Evolutionary conservation across 352 stramenopile genomes (phyloP), one percentile per base, ranked within the genome.

Genomic region (Pythium oligandrum): DNA sequence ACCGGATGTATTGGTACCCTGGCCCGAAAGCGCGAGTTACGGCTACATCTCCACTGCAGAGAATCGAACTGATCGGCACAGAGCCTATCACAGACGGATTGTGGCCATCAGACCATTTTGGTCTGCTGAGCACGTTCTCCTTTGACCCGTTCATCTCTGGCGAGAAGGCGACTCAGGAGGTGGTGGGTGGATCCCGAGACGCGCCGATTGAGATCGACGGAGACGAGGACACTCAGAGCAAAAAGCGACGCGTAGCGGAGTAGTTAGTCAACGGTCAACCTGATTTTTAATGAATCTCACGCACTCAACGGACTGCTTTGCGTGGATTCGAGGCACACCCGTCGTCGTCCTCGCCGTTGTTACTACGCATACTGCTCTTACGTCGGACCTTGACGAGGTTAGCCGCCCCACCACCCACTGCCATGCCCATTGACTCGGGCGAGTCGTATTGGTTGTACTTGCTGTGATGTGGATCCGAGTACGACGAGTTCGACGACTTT

Each of bases 31-130:
- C 45, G 58, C 17, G 48, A 57, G 1, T 32, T 46, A 52, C 17
- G 44, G 51, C 40, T 32, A 31, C 51, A 47, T 5, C 34, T 12
- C 51, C 68, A 7, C 59, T 88, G 6, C 52, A 83, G 4, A 45
- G 44, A 6, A 86, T 92, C 43, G 51, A 71, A 4, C 73, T 92
- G 37, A 65, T 92, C 2, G 81, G 78, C 11, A 84, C 81, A 30
- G 63, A 83, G 53, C 71, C 75, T 30, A 89, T 92, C 38, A 63
- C 71, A 3, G 73, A 88, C n/a, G 67, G 71, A 34, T 40, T 90
- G 3, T 92, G 81, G 81, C 56, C 74, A 4, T 92, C 82, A 1
- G 78, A 92, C 48, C 82, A 92, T 45, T 92, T 86, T 62, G 82
- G 82, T 5, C 49, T 92, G 11, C 86, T 48, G 67, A 68, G 45